Evolutionary conservation across 164 flowering plant genomes (phyloP).

Genomic region (Vitis vinifera): DNA sequence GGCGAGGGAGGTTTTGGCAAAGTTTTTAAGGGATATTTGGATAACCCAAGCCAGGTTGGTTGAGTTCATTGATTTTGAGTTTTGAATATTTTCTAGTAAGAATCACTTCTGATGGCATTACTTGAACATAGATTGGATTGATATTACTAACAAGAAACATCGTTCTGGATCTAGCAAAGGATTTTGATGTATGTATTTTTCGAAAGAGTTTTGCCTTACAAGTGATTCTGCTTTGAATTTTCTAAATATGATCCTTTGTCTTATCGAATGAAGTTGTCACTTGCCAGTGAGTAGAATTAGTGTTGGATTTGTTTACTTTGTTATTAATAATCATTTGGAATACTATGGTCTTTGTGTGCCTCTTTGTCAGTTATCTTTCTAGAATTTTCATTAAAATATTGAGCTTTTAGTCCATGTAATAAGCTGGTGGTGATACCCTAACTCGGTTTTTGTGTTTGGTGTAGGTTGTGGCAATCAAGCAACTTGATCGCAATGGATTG

Average conservation of each 20-base stretch:
- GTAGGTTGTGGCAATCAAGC: conserved; percentile 87
- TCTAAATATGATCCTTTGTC: too few species aligned
- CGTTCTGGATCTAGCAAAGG: too few species aligned
- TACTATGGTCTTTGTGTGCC: background rate
- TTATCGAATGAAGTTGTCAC: too few species aligned
- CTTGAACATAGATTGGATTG: too few species aligned
- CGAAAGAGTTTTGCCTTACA: background rate
- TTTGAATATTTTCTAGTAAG: background rate
- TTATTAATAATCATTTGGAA: background rate
- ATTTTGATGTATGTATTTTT: background rate
- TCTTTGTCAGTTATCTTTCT: background rate
- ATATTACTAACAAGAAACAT: too few species aligned
- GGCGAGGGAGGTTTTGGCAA: conserved; percentile 96
- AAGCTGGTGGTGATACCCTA: conserved; percentile 8
- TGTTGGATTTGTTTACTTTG: background rate
- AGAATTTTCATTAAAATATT: background rate
- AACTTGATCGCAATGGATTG: conserved; percentile 69
- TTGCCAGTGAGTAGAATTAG: background rate
- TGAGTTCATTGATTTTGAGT: too few species aligned
- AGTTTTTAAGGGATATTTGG: conserved; percentile 73
- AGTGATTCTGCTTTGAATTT: too few species aligned
- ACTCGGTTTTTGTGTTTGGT: conserved; percentile 8
- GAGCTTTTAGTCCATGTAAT: background rate
- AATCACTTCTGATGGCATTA: too few species aligned
- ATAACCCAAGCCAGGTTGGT: conserved; percentile 55